A percentile compares a stretch with the other conserved stretches of the same genome.
Evolutionary conservation across 345 rosid species (phyloP).

Genomic region (Trapa bicornis): DNA sequence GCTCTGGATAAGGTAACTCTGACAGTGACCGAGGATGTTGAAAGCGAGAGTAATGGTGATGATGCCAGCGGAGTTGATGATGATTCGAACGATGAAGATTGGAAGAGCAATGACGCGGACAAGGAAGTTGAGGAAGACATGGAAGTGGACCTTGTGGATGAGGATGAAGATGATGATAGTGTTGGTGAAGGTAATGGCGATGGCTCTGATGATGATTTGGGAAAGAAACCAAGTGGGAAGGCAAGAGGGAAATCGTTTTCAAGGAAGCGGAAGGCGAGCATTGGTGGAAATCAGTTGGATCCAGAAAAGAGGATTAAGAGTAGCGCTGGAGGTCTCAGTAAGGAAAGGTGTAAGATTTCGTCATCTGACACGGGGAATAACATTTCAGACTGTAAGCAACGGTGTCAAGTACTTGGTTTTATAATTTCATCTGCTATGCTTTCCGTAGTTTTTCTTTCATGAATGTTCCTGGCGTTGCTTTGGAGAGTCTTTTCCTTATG

Average conservation of each 20-base stretch:
- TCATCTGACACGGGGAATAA: slow-evolving; percentile 25
- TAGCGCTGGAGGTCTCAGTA: slow-evolving; percentile 12
- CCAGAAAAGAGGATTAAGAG: slow-evolving; percentile 39
- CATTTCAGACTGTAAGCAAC: slow-evolving; percentile 32
- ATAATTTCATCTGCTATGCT: background rate
- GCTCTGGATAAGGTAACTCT: slow-evolving; percentile 27
- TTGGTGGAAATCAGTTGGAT: slow-evolving; percentile 18
- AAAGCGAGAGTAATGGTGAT: slow-evolving; percentile 13
- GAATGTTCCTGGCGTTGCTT: background rate
- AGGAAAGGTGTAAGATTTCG: slow-evolving; percentile 24
- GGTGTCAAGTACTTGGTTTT: background rate
- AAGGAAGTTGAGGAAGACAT: slow-evolving; percentile 34
- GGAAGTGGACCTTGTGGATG: slow-evolving; percentile 46
- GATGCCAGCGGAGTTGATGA: slow-evolving; percentile 27
- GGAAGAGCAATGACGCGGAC: slow-evolving; percentile 41
- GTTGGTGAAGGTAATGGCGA: slow-evolving; percentile 19
- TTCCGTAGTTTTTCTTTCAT: background rate
- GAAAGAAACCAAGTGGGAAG: slow-evolving; percentile 8
- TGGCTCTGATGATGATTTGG: slow-evolving; percentile 4
- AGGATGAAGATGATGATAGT: slow-evolving; percentile 26
- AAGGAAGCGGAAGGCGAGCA: slow-evolving; percentile 35
- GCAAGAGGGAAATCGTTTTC: slow-evolving; percentile 6
- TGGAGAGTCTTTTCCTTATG: slow-evolving; percentile 1
- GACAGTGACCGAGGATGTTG: slow-evolving; percentile 16
- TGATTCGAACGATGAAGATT: slow-evolving; percentile 74